Conservation (phyloP, 2,329 filamentous ascomycete genomes). For the Sarocladium brachiariae region DNA sequence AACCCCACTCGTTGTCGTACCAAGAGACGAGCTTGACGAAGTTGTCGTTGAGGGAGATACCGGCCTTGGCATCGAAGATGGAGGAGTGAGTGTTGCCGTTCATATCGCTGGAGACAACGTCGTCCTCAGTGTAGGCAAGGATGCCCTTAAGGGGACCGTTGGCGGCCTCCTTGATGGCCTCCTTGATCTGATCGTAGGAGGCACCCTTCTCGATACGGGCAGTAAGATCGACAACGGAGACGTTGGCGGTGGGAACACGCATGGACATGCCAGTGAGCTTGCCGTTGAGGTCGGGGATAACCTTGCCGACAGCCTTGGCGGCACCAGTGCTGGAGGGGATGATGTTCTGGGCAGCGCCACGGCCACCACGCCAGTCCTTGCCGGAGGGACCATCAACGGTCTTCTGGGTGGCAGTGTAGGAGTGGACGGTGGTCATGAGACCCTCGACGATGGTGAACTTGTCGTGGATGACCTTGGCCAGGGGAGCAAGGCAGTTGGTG, state of each 20-base stretch:
- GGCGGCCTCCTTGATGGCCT: conserved; percentile 78
- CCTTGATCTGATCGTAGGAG: conserved; percentile 88
- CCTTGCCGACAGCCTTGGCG: conserved; percentile 99
- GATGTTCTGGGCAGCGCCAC: conserved; percentile 98
- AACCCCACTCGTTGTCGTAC: conserved; percentile 99
- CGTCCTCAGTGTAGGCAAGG: conserved; percentile 93
- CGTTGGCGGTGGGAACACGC: conserved; percentile 97
- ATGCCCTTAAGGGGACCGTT: conserved; percentile 83
- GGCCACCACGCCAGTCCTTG: conserved; percentile 99
- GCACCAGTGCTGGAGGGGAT: conserved; percentile 98
- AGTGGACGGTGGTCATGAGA: conserved; percentile 99
- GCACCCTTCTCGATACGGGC: conserved; percentile 87
- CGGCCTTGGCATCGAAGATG: conserved; percentile 99
- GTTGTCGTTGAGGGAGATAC: conserved; percentile 97
- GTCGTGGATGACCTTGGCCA: conserved; percentile 99
- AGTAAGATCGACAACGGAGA: conserved; percentile 98
- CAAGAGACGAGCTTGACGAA: conserved; percentile 98
- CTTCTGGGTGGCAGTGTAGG: conserved; percentile 99
- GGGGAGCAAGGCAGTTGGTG: conserved; percentile 99
- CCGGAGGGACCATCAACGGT: conserved; percentile 94
- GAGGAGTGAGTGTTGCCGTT: conserved; percentile 90
- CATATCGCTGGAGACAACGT: conserved; percentile 88
- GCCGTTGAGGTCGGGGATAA: conserved; percentile 95
- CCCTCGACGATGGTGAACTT: conserved; percentile 97
- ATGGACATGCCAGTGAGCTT: conserved; percentile 99